These are phyloP conservation scores for Cucurbita pepo DNA, from an alignment of 306 rosid species.

Conservation along the genomic window DNA sequence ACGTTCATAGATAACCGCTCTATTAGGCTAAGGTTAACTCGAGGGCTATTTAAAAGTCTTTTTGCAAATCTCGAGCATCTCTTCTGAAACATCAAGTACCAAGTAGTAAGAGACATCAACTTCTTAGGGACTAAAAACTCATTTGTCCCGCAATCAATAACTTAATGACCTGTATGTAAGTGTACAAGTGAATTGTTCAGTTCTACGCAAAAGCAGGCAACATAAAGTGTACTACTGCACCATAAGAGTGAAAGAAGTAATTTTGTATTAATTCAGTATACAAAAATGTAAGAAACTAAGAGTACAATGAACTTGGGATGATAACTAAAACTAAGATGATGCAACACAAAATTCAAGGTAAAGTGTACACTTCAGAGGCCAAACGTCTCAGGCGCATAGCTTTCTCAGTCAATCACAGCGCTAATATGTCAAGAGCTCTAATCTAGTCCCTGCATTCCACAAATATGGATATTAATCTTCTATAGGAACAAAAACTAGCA, in stretches of 20 bases:
- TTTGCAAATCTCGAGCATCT: too few relatives aligned
- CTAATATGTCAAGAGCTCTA: background rate
- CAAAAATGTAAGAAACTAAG: background rate
- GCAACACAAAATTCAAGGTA: background rate
- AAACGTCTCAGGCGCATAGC: background rate
- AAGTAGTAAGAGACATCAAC: too few relatives aligned
- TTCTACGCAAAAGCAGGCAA: background rate
- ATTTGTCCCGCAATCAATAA: too few relatives aligned
- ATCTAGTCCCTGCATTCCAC: constrained; percentile 3
- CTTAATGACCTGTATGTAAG: background rate
- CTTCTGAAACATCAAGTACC: too few relatives aligned
- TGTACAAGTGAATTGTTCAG: background rate
- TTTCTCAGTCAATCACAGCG: background rate
- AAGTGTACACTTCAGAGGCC: background rate
- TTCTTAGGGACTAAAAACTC: too few relatives aligned
- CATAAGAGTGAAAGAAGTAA: background rate
- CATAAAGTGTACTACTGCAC: background rate
- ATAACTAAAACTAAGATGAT: background rate
- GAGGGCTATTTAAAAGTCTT: too few relatives aligned
- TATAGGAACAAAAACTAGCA: background rate
- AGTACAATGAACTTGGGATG: background rate
- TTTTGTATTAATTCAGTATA: background rate
- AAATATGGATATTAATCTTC: background rate
- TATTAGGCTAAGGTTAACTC: too few relatives aligned
- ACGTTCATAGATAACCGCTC: too few relatives aligned